A percentile compares a stretch with the other conserved stretches of the same genome.
phyloP scores from a whole-genome alignment of 371 early-diverging fungal species.

The Mortierella sp. region DNA sequence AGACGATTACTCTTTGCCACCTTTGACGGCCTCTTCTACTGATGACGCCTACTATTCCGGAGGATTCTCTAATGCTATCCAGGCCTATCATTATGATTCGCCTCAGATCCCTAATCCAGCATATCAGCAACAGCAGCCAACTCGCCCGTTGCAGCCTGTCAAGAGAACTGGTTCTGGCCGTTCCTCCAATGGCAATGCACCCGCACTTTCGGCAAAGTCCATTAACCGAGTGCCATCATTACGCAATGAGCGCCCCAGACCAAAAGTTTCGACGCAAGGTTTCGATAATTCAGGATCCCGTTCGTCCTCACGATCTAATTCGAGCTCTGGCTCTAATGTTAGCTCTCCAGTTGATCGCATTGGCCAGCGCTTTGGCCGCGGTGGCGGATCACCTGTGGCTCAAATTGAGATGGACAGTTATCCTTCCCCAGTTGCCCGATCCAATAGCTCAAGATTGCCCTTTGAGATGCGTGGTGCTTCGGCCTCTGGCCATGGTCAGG shows the following conservation, averaged over 20 bases:
- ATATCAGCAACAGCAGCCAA: conserved; percentile 3
- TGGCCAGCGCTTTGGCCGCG: neutral
- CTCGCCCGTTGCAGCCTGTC: conserved; percentile 8
- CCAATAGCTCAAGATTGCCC: conserved; percentile 30
- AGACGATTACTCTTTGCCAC: conserved; percentile 21
- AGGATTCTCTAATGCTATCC: conserved; percentile 2
- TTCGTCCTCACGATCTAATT: conserved; percentile 6
- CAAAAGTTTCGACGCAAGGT: conserved; percentile 8
- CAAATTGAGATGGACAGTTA: conserved; percentile 6
- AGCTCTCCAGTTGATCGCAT: conserved; percentile 14
- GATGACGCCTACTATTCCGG: conserved; percentile 15
- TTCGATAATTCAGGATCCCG: neutral
- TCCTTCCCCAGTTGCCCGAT: conserved; percentile 16
- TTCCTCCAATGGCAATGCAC: neutral
- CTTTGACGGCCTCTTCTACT: conserved; percentile 20
- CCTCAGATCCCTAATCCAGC: conserved; percentile 6
- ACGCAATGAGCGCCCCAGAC: conserved; percentile 1
- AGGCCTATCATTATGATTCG: conserved; percentile 3
- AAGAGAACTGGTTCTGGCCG: conserved; percentile 9
- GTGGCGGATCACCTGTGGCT: conserved; percentile 1
- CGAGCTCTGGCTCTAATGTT: neutral
- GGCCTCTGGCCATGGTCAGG: conserved; percentile 4
- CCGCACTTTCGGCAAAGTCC: neutral
- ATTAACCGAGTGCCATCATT: neutral
- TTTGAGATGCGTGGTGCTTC: conserved; percentile 13